Base-by-base conservation (phyloP, 140 eudicot genomes). In the Stevia rebaudiana region DNA sequence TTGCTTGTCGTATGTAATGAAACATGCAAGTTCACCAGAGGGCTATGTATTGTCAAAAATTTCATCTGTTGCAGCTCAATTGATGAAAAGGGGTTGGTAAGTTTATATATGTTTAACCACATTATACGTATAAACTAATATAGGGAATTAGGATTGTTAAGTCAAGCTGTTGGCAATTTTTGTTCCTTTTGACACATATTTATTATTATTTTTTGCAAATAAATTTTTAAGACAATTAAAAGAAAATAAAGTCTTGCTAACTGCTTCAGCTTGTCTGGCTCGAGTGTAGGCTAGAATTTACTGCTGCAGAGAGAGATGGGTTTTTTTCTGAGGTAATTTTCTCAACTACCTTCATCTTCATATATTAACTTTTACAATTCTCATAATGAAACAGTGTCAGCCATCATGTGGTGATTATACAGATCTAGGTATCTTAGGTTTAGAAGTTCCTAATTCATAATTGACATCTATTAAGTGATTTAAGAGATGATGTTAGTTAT, bases 11-110 rank as follows among this genome's bases (percentile, higher is more conserved):
- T 87, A 66, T 61, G 84, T 85, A 65, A 81, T 85, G 92, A 89
- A 87, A 76, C 91, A 87, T 77, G 96, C 96, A 17, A 79, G 74
- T 59, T 91, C 87, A 62, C 87, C 77, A 0, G 98, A 87, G 80
- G 96, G 96, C 44, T 91, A 82, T 74, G 98, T 91, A 73, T 87
- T 71, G 70, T 78, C 81, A 69, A 91, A 91, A 74, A 85, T 91
- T 78, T 85, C 96, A 33, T 82, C 96, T 18, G 96, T 91, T 66
- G 98, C 95, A 76, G 95, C 95, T 81, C 98, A 91, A 55, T 82
- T 91, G 81, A 56, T 91, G 83, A 91, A 91, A 79, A 83, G 96
- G 84, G 96, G 98, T 35, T 91, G 98, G 98, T 91, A 73, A 78
- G 95, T 79, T 65, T 60, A 28, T 54, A 54, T 25, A 21, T 3